Base-by-base conservation (phyloP, 2,329 filamentous ascomycete genomes). In the Huntiella omanensis region DNA sequence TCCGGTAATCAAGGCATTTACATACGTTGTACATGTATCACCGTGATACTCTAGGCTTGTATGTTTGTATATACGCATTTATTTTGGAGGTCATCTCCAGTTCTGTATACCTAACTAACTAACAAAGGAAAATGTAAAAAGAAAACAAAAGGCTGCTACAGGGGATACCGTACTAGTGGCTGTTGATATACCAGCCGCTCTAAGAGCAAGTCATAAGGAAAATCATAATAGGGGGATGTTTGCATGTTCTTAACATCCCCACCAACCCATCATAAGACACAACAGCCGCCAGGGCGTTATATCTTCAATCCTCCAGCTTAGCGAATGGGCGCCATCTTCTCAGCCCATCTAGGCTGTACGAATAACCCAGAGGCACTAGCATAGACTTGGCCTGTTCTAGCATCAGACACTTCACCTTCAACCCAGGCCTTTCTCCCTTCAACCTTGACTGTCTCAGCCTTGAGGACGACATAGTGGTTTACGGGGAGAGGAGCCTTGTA, bases 351-450 rank as follows among this genome's bases (percentile, higher is more conserved):
- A 12, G 48, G 48, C 34, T 49, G 48, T 8, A 49, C 37, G 34
- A 49, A 49, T 22, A 49, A 40, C 15, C 48, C 48, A 4, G 39
- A 35, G 4, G 48, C 48, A 5, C 17, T 38, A 7, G 48, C 48
- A n/a, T 49, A 49, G 5, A 49, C 43, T 28, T 49, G 32, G 39
- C 48, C 48, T 6, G 48, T 49, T 19, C 34, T 36, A 13, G 48
- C 48, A 42, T 49, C 48, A 16, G 22, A 33, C 5, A 49, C 48
- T 6, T 40, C 41, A 11, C 85, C 91, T 63, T 83, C 80, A 1
- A 95, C 85, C 85, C 85, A 95, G 10, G 86, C 88, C 66, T 96
- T 96, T 51, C 91, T 71, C 1, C 91, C 88, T 58, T 96, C 86
- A 1, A 88, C 82, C 64, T 81, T 87, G 7, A 74, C 78, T 15